Conservation (phyloP, 257 asterid species). For the Nicotiana benthamiana region DNA sequence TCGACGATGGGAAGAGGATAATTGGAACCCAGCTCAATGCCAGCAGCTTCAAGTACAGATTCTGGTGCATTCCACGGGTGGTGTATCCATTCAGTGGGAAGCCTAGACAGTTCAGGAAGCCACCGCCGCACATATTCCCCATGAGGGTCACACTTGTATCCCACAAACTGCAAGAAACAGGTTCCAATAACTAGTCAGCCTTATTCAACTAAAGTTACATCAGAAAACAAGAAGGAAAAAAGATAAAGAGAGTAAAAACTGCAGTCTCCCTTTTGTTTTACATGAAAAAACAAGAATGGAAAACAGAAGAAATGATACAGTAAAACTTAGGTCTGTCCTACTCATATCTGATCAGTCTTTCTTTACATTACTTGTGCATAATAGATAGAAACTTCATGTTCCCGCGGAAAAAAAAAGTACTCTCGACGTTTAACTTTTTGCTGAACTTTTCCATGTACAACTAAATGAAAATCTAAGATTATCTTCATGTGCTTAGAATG, state of each 20-base stretch:
- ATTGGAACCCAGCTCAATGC: constrained; percentile 87
- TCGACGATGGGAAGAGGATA: constrained; percentile 75
- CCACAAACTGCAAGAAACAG: constrained; percentile 51
- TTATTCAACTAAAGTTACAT: background rate
- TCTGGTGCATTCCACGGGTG: constrained; percentile 93
- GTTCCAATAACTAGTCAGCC: background rate
- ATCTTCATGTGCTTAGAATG: background rate
- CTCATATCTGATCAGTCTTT: background rate
- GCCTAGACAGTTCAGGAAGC: constrained; percentile 88
- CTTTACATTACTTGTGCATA: background rate
- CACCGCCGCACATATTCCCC: constrained; percentile 95
- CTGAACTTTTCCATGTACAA: background rate
- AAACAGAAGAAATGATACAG: background rate
- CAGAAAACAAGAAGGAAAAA: background rate
- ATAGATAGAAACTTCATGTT: background rate
- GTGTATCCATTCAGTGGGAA: constrained; percentile 95
- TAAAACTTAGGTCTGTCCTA: background rate
- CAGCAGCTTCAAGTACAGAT: constrained; percentile 86
- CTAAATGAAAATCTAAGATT: background rate
- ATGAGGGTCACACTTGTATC: constrained; percentile 77
- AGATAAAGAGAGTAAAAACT: background rate
- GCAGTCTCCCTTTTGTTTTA: background rate
- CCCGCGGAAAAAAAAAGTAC: background rate
- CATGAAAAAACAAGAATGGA: background rate
- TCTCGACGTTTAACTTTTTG: background rate